Percentiles rank a stretch among this genome's conserved stretches.
phyloP scores from a whole-genome alignment of 257 asterid genomes.

The Oldenlandia corymbosa region DNA sequence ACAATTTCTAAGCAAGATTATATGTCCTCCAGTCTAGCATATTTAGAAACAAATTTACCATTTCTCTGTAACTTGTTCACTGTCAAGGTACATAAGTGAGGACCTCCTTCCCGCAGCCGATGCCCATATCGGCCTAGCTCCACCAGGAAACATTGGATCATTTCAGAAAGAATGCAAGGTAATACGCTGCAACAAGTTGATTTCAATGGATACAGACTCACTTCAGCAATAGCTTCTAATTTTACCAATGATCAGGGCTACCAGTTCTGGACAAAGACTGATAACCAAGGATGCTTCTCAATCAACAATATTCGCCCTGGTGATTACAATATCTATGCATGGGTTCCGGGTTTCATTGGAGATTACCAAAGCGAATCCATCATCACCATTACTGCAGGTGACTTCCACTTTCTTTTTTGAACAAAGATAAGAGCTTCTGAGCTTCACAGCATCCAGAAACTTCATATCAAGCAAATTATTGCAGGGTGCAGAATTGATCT shows the following conservation, averaged over 20 bases:
- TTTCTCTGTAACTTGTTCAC: neutral
- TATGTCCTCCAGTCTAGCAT: neutral
- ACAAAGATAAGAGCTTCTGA: neutral
- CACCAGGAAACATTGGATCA: conserved; percentile 71
- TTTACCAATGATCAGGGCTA: conserved; percentile 36
- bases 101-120: conserved; percentile 51
- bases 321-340: conserved; percentile 62
- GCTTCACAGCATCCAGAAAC: neutral
- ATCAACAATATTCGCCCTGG: conserved; percentile 51
- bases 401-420: neutral
- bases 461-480: neutral
- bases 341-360: conserved; percentile 80
- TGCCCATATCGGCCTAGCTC: conserved; percentile 76
- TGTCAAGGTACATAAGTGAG: conserved; percentile 34
- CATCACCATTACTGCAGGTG: conserved; percentile 61
- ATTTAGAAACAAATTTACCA: neutral
- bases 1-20: neutral
- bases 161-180: conserved; percentile 91
- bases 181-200: neutral
- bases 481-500: conserved; percentile 42
- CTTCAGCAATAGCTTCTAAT: too few relatives aligned
- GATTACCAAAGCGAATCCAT: conserved; percentile 48
- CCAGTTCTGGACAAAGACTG: conserved; percentile 74
- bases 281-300: conserved; percentile 53
- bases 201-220: neutral